Evolutionary conservation across 2,329 filamentous ascomycete genomes (phyloP).

Genomic region (Trichocomaceae sp.): DNA sequence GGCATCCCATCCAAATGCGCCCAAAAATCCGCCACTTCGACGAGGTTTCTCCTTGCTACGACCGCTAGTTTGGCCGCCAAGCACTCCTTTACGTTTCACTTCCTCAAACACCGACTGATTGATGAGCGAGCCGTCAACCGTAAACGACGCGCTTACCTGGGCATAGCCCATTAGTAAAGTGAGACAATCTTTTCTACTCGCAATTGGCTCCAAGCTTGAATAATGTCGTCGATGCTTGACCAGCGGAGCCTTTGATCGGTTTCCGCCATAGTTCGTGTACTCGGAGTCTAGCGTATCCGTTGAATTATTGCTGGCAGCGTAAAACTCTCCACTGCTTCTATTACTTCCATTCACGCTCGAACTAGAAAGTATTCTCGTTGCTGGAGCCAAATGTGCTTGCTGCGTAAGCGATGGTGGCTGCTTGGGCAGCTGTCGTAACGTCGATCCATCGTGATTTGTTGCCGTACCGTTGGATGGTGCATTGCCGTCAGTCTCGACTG

Average conservation of each 20-base stretch:
- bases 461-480: slow-evolving; percentile 25
- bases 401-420: slow-evolving; percentile 23
- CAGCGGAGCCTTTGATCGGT: slow-evolving; percentile 48
- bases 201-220: slow-evolving; percentile 35
- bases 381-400: slow-evolving; percentile 31
- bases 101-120: slow-evolving; percentile 88
- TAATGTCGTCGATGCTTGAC: slow-evolving; percentile 36
- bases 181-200: slow-evolving; percentile 43
- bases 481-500: slow-evolving; percentile 22
- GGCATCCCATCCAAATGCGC: slow-evolving; percentile 78
- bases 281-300: slow-evolving; percentile 89
- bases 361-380: slow-evolving; percentile 65
- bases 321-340: slow-evolving; percentile 89
- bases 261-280: slow-evolving; percentile 51
- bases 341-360: slow-evolving; percentile 73
- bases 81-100: slow-evolving; percentile 87
- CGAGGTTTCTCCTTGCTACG: slow-evolving; percentile 38
- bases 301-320: slow-evolving; percentile 89
- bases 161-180: slow-evolving; percentile 97
- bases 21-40: slow-evolving; percentile 72
- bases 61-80: slow-evolving; percentile 68
- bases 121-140: slow-evolving; percentile 81
- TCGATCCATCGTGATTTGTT: slow-evolving; percentile 22
- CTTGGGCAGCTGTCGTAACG: slow-evolving; percentile 16
- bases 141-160: slow-evolving; percentile 87